phyloP scores from a whole-genome alignment of 225 moss, liverwort and hornwort species.

The Pseudisothecium myosuroides region DNA sequence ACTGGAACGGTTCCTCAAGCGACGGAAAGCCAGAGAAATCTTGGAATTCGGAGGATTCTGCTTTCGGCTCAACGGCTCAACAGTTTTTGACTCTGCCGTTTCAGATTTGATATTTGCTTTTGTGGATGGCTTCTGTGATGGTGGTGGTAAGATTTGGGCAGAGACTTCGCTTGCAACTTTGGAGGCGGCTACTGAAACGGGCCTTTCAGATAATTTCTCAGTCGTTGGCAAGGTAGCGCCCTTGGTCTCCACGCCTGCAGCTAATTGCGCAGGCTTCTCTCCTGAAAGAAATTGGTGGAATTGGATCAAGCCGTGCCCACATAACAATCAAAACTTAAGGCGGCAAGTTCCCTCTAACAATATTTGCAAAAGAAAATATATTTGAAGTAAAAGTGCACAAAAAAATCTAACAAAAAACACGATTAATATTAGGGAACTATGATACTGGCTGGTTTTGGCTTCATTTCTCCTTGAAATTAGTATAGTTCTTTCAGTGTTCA shows the following conservation, averaged over 20 bases:
- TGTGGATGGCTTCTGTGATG: background rate
- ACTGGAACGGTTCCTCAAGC: background rate
- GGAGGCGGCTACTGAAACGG: background rate
- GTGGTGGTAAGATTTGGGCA: background rate
- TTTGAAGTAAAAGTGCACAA: background rate
- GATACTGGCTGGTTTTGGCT: background rate
- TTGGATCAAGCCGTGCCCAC: background rate
- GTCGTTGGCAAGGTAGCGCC: background rate
- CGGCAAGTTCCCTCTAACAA: too few relatives aligned
- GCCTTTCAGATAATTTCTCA: background rate
- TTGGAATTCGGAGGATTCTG: background rate
- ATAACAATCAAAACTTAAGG: background rate
- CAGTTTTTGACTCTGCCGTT: background rate
- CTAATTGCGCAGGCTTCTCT: background rate
- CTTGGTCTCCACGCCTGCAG: background rate
- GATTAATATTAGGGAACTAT: background rate
- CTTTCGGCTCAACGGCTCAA: background rate
- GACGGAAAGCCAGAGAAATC: constrained; percentile 12
- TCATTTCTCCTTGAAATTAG: background rate
- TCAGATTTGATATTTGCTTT: background rate
- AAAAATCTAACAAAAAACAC: background rate
- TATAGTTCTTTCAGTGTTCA: background rate
- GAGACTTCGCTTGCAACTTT: background rate
- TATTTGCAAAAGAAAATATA: background rate
- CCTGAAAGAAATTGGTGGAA: background rate